Conservation (phyloP, 2,329 filamentous ascomycete genomes). For the Ceratocystis harringtonii region DNA sequence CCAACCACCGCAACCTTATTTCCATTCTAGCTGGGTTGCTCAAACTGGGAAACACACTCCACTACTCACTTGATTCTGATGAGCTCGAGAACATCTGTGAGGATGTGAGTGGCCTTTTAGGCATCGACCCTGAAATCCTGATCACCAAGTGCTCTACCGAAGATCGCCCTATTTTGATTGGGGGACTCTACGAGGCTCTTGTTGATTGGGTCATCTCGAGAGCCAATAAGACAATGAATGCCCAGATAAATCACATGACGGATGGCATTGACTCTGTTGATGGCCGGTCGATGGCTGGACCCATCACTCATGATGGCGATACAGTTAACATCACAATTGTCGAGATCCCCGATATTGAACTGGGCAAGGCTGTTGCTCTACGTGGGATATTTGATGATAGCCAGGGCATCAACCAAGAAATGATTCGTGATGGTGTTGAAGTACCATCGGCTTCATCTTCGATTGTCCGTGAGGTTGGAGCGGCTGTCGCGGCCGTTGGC, state of each 20-base stretch:
- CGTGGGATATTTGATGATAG: constrained; percentile 84
- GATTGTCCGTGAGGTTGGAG: constrained; percentile 73
- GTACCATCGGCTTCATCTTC: constrained; percentile 60
- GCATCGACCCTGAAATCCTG: constrained; percentile 73
- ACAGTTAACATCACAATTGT: constrained; percentile 81
- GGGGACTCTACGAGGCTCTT: constrained; percentile 78
- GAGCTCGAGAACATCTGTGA: constrained; percentile 74
- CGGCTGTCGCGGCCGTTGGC: constrained; percentile 60
- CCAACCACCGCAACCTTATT: constrained; percentile 65
- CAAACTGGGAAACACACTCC: constrained; percentile 81
- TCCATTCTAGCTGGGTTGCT: constrained; percentile 73
- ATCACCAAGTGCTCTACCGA: constrained; percentile 65
- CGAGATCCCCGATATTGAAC: constrained; percentile 62
- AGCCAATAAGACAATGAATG: constrained; percentile 70
- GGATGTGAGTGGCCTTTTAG: constrained; percentile 73
- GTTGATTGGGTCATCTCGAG: constrained; percentile 89
- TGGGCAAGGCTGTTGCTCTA: constrained; percentile 81
- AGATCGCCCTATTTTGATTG: constrained; percentile 69
- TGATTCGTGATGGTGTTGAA: constrained; percentile 89
- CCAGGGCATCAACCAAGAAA: constrained; percentile 88
- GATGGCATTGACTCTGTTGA: constrained; percentile 54
- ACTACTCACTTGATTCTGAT: constrained; percentile 72
- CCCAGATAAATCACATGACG: constrained; percentile 53
- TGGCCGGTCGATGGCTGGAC: constrained; percentile 33
- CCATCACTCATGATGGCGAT: constrained; percentile 48